Evolutionary conservation across 257 asterid genomes (phyloP).

Genomic region (Marsdenia floribunda): DNA sequence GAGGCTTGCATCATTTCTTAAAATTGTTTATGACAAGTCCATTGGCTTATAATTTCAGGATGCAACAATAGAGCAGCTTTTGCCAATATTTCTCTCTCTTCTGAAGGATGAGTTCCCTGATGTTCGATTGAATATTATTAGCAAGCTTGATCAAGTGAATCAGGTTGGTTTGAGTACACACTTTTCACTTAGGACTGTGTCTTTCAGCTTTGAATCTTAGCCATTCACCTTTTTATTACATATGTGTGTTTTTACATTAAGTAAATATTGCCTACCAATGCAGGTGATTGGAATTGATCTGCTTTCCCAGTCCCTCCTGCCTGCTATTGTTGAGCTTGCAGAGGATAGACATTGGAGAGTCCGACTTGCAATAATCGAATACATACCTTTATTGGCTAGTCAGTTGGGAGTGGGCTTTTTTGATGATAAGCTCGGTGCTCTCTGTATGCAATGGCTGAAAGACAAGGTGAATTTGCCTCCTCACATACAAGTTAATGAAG

Average conservation of each 20-base stretch:
- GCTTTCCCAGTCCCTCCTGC: slow-evolving; percentile 69
- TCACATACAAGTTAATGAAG: not conserved
- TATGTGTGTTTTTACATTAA: not conserved
- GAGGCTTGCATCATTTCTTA: not conserved
- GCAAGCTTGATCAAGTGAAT: slow-evolving; percentile 91
- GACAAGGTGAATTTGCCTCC: slow-evolving; percentile 51
- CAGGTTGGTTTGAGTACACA: slow-evolving; percentile 41
- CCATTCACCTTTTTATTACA: not conserved
- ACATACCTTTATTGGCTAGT: slow-evolving; percentile 78
- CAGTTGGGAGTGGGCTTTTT: slow-evolving; percentile 77
- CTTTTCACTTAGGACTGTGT: not conserved
- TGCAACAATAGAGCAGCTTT: slow-evolving; percentile 84
- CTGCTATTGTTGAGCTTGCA: slow-evolving; percentile 86
- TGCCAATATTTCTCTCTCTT: slow-evolving; percentile 85
- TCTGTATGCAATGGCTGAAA: slow-evolving; percentile 86
- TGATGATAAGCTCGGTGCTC: slow-evolving; percentile 80
- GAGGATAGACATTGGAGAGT: slow-evolving; percentile 93
- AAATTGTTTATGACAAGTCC: not conserved
- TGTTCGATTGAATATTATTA: slow-evolving; percentile 77
- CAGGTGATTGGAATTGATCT: slow-evolving; percentile 82
- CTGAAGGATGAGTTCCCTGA: slow-evolving; percentile 89
- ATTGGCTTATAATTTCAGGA: slow-evolving; percentile 43
- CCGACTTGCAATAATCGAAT: slow-evolving; percentile 76
- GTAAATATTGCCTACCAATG: slow-evolving; percentile 11
- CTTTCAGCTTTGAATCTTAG: not conserved